A percentile compares a stretch with the other conserved stretches of the same genome.
These are phyloP conservation scores for Paraphoma sp. DNA, from an alignment of 2,329 filamentous ascomycete species.

Conservation along the genomic window DNA sequence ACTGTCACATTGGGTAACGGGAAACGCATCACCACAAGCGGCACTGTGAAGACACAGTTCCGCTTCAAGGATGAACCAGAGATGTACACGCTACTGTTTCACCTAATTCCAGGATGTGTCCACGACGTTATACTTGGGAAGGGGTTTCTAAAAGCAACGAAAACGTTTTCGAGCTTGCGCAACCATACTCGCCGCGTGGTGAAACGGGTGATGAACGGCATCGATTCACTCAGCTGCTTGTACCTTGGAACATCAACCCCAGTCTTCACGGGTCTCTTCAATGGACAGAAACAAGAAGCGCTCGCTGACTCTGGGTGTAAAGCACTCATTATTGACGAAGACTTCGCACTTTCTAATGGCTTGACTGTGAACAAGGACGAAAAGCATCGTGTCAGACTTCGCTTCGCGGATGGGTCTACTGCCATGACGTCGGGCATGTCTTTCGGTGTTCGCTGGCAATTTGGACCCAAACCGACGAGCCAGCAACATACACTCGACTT, in stretches of 20 bases:
- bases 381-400: no score
- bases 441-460: conserved; percentile 16
- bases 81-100: conserved; percentile 4
- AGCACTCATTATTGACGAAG: conserved; percentile 18
- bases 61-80: conserved; percentile 6
- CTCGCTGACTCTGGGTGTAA: conserved; percentile 17
- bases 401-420: conserved; percentile 17
- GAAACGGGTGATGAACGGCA: not conserved
- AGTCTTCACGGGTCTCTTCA: conserved; percentile 13
- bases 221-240: no score
- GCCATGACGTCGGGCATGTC: conserved; percentile 17
- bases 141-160: conserved; percentile 11
- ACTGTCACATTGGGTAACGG: no score
- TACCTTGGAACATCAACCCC: no score
- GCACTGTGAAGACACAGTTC: conserved; percentile 2
- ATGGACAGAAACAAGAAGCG: conserved; percentile 10
- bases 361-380: no score
- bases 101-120: conserved; percentile 12
- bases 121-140: conserved; percentile 17
- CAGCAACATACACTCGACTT: conserved; percentile 7
- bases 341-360: conserved; percentile 5
- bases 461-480: conserved; percentile 3
- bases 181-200: conserved; percentile 10
- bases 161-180: conserved; percentile 7
- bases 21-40: no score